Percentiles rank a stretch among this genome's conserved stretches.
Evolutionary conservation across 768 basidiomycete species (phyloP).

Genomic region (Jaapia argillacea): DNA sequence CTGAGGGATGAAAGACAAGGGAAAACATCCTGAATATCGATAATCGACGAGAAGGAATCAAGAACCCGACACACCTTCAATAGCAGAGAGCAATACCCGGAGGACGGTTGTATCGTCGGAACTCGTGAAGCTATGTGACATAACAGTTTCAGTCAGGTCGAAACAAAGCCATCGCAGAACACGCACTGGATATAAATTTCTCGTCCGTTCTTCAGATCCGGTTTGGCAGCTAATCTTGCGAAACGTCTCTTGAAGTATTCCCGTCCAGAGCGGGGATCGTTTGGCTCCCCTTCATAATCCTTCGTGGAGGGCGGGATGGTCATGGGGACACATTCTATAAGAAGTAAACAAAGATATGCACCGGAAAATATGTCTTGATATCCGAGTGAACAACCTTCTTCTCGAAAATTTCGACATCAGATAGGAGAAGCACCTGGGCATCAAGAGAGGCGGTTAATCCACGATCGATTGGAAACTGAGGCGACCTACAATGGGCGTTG

Average conservation of each 20-base stretch:
- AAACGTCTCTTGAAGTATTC: conserved; percentile 91
- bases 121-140: conserved; percentile 41
- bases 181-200: conserved; percentile 93
- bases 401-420: conserved; percentile 88
- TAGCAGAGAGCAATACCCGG: conserved; percentile 89
- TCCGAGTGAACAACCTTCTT: conserved; percentile 73
- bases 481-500: conserved; percentile 75
- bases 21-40: conserved; percentile 8
- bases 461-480: background rate
- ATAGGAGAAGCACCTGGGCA: conserved; percentile 75
- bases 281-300: conserved; percentile 79
- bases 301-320: conserved; percentile 18
- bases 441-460: conserved; percentile 1
- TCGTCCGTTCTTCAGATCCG: conserved; percentile 75
- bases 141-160: background rate
- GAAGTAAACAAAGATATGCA: conserved; percentile 22
- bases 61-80: conserved; percentile 62
- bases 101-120: conserved; percentile 86
- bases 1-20: conserved; percentile 23
- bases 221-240: conserved; percentile 71
- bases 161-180: conserved; percentile 3
- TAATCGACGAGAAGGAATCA: conserved; percentile 2
- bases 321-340: background rate
- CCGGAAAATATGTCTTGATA: conserved; percentile 86
- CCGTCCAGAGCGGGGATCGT: conserved; percentile 64